Evolutionary conservation across 805 yeast species (phyloP).

Genomic region (Gaillardinia entomophila): DNA sequence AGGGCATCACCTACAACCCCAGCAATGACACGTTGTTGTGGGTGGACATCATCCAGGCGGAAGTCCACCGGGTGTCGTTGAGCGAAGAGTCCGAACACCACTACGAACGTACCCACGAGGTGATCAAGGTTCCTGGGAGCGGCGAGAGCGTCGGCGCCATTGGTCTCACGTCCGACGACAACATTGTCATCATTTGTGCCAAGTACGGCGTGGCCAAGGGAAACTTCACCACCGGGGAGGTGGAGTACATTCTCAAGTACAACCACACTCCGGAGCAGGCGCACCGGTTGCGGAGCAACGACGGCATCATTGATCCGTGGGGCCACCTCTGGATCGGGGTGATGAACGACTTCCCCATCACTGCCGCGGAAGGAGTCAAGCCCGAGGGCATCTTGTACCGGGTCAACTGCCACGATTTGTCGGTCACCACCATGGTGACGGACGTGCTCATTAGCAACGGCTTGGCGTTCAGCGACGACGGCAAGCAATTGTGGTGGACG

Average conservation of each 20-base stretch:
- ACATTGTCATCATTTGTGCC: constrained; percentile 54
- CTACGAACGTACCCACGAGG: constrained; percentile 24
- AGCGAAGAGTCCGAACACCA: constrained; percentile 6
- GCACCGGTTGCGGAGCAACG: constrained; percentile 52
- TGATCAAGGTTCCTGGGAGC: constrained; percentile 27
- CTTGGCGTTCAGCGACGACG: constrained; percentile 26
- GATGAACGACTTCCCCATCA: constrained; percentile 52
- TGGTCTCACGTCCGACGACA: constrained; percentile 54
- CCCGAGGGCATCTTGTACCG: constrained; percentile 48
- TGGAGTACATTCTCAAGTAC: constrained; percentile 37
- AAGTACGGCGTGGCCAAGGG: constrained; percentile 59
- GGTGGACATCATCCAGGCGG: constrained; percentile 41
- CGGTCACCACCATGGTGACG: constrained; percentile 25
- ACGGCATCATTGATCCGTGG: constrained; percentile 71
- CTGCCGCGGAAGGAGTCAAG: constrained; percentile 19
- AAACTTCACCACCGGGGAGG: constrained; percentile 32
- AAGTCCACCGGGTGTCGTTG: constrained; percentile 30
- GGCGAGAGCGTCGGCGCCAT: constrained; percentile 64
- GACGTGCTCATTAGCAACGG: constrained; percentile 64
- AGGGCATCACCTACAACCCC: constrained; percentile 61
- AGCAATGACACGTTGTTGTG: constrained; percentile 48
- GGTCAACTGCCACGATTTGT: constrained; percentile 24
- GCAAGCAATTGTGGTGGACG: constrained; percentile 32
- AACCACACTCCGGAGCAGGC: constrained; percentile 19
- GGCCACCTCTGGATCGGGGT: constrained; percentile 81